Evolutionary conservation across 192 early-diverging fungal species (phyloP).

Genomic region (Rhizophagus prolifer): DNA sequence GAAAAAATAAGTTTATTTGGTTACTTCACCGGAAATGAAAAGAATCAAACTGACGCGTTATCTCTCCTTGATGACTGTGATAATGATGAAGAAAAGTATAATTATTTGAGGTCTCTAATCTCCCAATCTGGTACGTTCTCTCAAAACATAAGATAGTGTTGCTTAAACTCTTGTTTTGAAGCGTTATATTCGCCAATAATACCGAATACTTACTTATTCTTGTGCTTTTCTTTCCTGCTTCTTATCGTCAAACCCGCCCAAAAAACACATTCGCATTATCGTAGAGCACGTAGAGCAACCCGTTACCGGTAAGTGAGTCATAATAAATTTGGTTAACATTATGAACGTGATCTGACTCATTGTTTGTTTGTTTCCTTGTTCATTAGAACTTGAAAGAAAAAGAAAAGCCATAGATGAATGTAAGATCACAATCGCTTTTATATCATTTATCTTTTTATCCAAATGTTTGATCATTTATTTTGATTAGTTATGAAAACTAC

Average conservation of each 20-base stretch:
- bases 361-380: background rate
- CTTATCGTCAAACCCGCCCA: constrained; percentile 9
- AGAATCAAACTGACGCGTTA: background rate
- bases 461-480: background rate
- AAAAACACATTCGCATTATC: constrained; percentile 15
- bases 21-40: constrained; percentile 1
- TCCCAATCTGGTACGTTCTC: background rate
- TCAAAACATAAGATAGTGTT: background rate
- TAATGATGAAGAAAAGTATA: background rate
- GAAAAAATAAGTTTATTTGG: background rate
- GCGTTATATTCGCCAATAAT: background rate
- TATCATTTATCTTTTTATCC: no score
- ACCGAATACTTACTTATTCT: constrained; percentile 18
- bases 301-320: background rate
- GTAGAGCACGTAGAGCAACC: constrained; percentile 16
- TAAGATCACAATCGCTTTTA: no score
- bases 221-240: constrained; percentile 22
- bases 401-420: background rate
- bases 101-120: constrained; percentile 3
- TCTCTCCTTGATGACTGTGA: background rate
- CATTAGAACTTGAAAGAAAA: background rate
- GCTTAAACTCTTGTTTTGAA: background rate
- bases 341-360: no score
- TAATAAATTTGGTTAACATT: constrained; percentile 1
- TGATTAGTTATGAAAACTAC: background rate